Percentiles rank a stretch among this genome's conserved stretches.
Conservation (phyloP, 306 rosid species). For the Phaseolus lunatus region DNA sequence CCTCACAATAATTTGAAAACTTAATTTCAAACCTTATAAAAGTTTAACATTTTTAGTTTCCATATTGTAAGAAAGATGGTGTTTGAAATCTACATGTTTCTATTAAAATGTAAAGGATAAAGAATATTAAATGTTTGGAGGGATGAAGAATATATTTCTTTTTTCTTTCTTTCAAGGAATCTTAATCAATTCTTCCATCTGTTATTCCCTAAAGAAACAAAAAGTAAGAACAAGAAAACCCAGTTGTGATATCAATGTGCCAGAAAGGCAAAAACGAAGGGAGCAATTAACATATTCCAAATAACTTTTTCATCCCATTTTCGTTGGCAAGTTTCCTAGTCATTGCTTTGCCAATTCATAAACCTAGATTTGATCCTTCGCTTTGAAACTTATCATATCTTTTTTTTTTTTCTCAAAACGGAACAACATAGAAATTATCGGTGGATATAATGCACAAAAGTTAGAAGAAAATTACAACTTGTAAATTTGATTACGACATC, state of each 20-base stretch:
- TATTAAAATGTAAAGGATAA: too few species aligned
- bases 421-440: constrained; percentile 8
- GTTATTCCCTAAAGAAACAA: constrained; percentile 36
- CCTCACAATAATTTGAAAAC: background rate
- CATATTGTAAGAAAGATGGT: too few species aligned
- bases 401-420: constrained; percentile 15
- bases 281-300: constrained; percentile 47
- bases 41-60: background rate
- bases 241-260: constrained; percentile 26
- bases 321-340: constrained; percentile 44
- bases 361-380: constrained; percentile 51
- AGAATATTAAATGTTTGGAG: background rate
- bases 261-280: constrained; percentile 37
- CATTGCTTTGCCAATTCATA: constrained; percentile 41
- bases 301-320: constrained; percentile 2
- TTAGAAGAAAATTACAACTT: constrained; percentile 58
- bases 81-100: too few species aligned
- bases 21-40: background rate
- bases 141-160: background rate
- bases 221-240: constrained; percentile 44
- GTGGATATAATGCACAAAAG: constrained; percentile 32
- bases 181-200: constrained; percentile 30
- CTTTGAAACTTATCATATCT: constrained; percentile 50
- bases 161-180: background rate
- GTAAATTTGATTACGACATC: constrained; percentile 51